Conservation (phyloP, 257 asterid species). For the Marsdenia floribunda region DNA sequence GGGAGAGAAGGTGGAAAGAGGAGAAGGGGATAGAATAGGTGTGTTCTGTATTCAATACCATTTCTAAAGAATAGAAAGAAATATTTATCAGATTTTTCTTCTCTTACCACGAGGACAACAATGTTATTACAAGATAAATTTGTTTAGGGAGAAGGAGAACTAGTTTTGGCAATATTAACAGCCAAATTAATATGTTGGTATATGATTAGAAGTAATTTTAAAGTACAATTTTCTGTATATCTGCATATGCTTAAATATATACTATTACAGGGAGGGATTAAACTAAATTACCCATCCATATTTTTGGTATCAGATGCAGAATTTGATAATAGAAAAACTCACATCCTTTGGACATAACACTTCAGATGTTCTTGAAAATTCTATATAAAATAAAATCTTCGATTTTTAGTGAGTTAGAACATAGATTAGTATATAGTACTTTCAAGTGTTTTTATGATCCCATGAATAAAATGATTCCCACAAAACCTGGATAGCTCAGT, state of each 20-base stretch:
- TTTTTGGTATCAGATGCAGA: not conserved
- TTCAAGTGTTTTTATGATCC: not conserved
- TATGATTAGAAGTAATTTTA: not conserved
- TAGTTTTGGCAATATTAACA: not conserved
- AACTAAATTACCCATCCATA: not conserved
- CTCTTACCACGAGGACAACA: not conserved
- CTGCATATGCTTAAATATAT: not conserved
- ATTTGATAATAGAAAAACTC: not conserved
- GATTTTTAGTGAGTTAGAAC: not conserved
- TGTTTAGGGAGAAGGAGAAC: not conserved
- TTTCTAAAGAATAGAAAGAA: not conserved
- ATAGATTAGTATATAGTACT: not conserved
- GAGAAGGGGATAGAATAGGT: not conserved
- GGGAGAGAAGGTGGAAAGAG: not conserved
- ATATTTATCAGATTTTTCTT: not conserved
- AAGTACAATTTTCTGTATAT: not conserved
- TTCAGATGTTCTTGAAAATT: not conserved
- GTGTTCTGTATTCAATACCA: not conserved
- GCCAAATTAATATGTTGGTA: not conserved
- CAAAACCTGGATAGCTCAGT: not conserved
- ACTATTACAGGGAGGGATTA: not conserved
- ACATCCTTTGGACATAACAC: not conserved
- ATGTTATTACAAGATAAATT: not conserved
- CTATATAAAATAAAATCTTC: not conserved
- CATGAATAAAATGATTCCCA: not conserved